Evolutionary conservation across 192 early-diverging fungal genomes (phyloP).

Genomic region (Gigaspora rosea): DNA sequence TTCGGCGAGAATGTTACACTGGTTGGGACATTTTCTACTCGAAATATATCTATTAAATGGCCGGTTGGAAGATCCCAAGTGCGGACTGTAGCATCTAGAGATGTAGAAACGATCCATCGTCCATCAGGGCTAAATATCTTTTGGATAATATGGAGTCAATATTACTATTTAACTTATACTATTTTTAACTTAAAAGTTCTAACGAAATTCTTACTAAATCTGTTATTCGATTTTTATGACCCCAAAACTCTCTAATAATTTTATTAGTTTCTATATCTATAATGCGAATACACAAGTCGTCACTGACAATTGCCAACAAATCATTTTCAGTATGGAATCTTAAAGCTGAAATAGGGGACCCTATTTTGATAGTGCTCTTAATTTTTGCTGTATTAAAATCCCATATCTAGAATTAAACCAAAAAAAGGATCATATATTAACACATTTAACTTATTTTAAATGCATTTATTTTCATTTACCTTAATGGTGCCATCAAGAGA

Average conservation of each 20-base stretch:
- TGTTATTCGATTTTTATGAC: conserved; percentile 86
- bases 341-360: conserved; percentile 64
- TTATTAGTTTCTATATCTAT: conserved; percentile 81
- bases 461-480: conserved; percentile 40
- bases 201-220: conserved; percentile 64
- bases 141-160: not conserved
- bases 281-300: conserved; percentile 87
- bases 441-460: not conserved
- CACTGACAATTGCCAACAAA: conserved; percentile 78
- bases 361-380: conserved; percentile 64
- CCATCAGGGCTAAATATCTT: conserved; percentile 90
- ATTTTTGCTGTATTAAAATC: conserved; percentile 71
- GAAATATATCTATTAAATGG: conserved; percentile 83
- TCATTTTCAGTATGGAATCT: conserved; percentile 70
- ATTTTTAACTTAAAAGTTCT: not conserved
- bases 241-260: conserved; percentile 86
- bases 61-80: conserved; percentile 98
- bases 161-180: not conserved
- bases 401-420: conserved; percentile 68
- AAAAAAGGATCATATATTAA: not conserved
- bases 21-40: conserved; percentile 73
- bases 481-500: conserved; percentile 84
- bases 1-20: conserved; percentile 87
- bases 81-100: conserved; percentile 84
- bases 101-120: conserved; percentile 83